Evolutionary conservation across 1,284 basidiomycete genomes (phyloP).

Genomic region (Cryptococcus amylolentus): DNA sequence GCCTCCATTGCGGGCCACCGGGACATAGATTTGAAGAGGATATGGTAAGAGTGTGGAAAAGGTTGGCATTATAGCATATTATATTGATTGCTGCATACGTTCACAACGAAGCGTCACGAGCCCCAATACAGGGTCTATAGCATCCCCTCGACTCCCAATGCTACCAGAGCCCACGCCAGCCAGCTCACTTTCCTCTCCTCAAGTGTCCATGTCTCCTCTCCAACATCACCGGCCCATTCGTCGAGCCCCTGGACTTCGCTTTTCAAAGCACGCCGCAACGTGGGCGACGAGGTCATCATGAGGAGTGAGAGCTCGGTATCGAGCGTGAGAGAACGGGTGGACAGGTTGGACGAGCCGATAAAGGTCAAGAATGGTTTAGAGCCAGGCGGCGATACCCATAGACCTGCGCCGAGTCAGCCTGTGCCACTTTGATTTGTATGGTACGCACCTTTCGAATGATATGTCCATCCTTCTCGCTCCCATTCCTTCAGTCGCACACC

Average conservation of each 20-base stretch:
- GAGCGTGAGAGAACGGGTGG: slow-evolving; percentile 81
- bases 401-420: slow-evolving; percentile 55
- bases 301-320: slow-evolving; percentile 92
- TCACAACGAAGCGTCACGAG: not conserved
- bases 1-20: too few relatives aligned
- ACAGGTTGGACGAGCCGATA: slow-evolving; percentile 94
- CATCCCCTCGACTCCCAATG: slow-evolving; percentile 49
- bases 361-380: slow-evolving; percentile 68
- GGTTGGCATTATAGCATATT: too few relatives aligned
- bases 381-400: slow-evolving; percentile 65
- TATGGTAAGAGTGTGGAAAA: too few relatives aligned
- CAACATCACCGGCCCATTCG: slow-evolving; percentile 51
- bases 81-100: too few relatives aligned
- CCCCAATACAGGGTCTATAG: slow-evolving; percentile 17
- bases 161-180: slow-evolving; percentile 64
- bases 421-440: not conserved
- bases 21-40: too few relatives aligned
- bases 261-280: slow-evolving; percentile 47
- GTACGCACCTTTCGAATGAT: slow-evolving; percentile 86
- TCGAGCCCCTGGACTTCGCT: slow-evolving; percentile 53
- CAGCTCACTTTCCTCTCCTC: slow-evolving; percentile 64
- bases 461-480: slow-evolving; percentile 91
- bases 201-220: slow-evolving; percentile 51
- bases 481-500: slow-evolving; percentile 79
- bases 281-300: slow-evolving; percentile 63